Conservation (phyloP, 1,284 basidiomycete genomes). For the Trametes pubescens region DNA sequence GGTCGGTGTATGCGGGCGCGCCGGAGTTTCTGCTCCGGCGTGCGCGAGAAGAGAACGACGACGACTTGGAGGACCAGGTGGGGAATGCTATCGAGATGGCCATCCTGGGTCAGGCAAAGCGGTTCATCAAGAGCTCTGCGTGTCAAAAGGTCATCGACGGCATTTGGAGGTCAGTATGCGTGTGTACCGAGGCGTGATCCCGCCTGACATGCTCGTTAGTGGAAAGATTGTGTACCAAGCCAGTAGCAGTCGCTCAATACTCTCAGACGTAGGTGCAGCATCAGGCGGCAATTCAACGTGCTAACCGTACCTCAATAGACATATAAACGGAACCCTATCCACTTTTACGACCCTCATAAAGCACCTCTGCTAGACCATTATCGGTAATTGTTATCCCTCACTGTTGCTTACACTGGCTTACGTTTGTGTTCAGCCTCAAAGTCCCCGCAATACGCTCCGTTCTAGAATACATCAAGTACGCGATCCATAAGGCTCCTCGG, state of each 20-base stretch:
- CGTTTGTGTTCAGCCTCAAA: conserved; percentile 68
- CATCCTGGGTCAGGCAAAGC: conserved; percentile 83
- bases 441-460: conserved; percentile 92
- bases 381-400: conserved; percentile 55
- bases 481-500: neutral
- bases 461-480: conserved; percentile 85
- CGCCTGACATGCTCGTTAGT: conserved; percentile 45
- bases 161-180: conserved; percentile 70
- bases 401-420: conserved; percentile 5
- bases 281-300: neutral
- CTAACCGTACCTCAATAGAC: conserved; percentile 58
- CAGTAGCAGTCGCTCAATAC: conserved; percentile 83
- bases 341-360: conserved; percentile 94
- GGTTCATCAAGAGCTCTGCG: conserved; percentile 86
- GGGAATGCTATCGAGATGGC: conserved; percentile 94
- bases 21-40: conserved; percentile 66
- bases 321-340: conserved; percentile 91
- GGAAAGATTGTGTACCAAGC: conserved; percentile 93
- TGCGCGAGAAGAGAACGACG: conserved; percentile 76
- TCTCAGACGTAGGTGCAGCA: conserved; percentile 75
- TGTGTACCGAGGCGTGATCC: neutral
- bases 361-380: conserved; percentile 95
- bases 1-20: conserved; percentile 89
- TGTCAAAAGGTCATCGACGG: conserved; percentile 89
- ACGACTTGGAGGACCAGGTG: conserved; percentile 78